Evolutionary conservation across 176 grass and related monocot genomes (phyloP).

Genomic region (Bothriochloa decipiens): DNA sequence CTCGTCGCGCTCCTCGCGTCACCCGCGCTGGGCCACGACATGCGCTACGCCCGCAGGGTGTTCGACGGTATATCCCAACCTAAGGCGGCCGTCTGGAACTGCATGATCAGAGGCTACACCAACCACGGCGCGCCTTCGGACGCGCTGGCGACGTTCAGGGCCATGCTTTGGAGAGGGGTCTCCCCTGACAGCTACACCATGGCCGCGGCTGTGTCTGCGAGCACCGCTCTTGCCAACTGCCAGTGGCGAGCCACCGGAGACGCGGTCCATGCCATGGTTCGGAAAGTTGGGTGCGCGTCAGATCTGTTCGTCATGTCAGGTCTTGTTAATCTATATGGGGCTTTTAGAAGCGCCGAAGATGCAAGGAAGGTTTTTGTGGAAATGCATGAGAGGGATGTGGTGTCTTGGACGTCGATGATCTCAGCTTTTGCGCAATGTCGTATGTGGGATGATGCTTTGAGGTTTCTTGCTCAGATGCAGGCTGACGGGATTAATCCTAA

Average conservation of each 20-base stretch:
- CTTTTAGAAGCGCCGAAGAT: slow-evolving; percentile 30
- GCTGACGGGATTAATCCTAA: slow-evolving; percentile 53
- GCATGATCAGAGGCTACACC: slow-evolving; percentile 71
- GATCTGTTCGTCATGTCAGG: slow-evolving; percentile 79
- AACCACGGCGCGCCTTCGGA: slow-evolving; percentile 45
- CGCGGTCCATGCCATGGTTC: slow-evolving; percentile 50
- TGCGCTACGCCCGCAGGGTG: slow-evolving; percentile 55
- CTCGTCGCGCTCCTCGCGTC: slow-evolving; percentile 60
- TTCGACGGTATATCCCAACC: slow-evolving; percentile 61
- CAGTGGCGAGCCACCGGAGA: slow-evolving; percentile 34
- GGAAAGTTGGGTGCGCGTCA: slow-evolving; percentile 53
- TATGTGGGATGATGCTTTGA: slow-evolving; percentile 50
- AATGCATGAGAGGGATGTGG: slow-evolving; percentile 73
- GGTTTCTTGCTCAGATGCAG: slow-evolving; percentile 68
- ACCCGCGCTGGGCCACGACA: slow-evolving; percentile 29
- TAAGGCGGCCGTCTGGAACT: slow-evolving; percentile 71
- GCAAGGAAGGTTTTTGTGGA: slow-evolving; percentile 70
- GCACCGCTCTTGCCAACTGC: slow-evolving; percentile 25
- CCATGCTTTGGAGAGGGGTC: slow-evolving; percentile 43
- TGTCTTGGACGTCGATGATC: slow-evolving; percentile 86
- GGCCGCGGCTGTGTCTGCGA: slow-evolving; percentile 53
- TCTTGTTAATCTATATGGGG: slow-evolving; percentile 53
- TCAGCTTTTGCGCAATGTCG: slow-evolving; percentile 56
- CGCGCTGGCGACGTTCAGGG: slow-evolving; percentile 52
- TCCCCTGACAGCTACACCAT: slow-evolving; percentile 67